A percentile compares a stretch with the other conserved stretches of the same genome.
phyloP scores from a whole-genome alignment of 2,329 filamentous ascomycete species.

The Microsporum audouinii region DNA sequence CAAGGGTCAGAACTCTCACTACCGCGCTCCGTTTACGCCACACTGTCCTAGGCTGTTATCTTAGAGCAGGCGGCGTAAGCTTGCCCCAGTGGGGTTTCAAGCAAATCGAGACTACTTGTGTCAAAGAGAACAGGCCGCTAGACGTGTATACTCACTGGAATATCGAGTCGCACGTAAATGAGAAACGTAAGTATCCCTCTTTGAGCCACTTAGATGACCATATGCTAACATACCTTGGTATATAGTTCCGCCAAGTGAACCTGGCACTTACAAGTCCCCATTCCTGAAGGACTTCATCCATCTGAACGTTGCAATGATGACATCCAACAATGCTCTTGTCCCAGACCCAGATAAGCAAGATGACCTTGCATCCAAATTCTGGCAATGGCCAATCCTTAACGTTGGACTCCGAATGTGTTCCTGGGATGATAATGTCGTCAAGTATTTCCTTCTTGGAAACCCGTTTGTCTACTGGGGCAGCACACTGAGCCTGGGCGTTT shows the following conservation, averaged over 20 bases:
- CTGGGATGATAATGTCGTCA: constrained; percentile 90
- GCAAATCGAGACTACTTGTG: constrained; percentile 94
- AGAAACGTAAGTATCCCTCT: constrained; percentile 58
- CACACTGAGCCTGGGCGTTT: constrained; percentile 63
- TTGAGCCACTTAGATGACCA: neutral
- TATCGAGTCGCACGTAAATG: constrained; percentile 87
- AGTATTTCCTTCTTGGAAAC: constrained; percentile 97
- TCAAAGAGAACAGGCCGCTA: constrained; percentile 80
- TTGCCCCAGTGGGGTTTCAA: constrained; percentile 99
- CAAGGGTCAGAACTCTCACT: constrained; percentile 77
- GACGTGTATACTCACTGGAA: constrained; percentile 99
- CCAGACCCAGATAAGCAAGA: constrained; percentile 98
- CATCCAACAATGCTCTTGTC: constrained; percentile 95
- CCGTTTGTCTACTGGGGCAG: constrained; percentile 93
- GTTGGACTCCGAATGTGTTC: constrained; percentile 97
- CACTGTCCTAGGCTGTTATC: constrained; percentile 72
- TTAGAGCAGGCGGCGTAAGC: constrained; percentile 90
- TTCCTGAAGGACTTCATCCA: constrained; percentile 98
- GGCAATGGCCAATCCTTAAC: constrained; percentile 95
- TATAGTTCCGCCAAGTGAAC: constrained; percentile 73
- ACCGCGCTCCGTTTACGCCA: constrained; percentile 86
- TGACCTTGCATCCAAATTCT: constrained; percentile 89
- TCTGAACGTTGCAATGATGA: constrained; percentile 99
- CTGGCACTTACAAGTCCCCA: constrained; percentile 86
- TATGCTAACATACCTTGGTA: constrained; percentile 7